Evolutionary conservation across 2,329 filamentous ascomycete species (phyloP).

Genomic region (Furcasterigmium furcatum): DNA sequence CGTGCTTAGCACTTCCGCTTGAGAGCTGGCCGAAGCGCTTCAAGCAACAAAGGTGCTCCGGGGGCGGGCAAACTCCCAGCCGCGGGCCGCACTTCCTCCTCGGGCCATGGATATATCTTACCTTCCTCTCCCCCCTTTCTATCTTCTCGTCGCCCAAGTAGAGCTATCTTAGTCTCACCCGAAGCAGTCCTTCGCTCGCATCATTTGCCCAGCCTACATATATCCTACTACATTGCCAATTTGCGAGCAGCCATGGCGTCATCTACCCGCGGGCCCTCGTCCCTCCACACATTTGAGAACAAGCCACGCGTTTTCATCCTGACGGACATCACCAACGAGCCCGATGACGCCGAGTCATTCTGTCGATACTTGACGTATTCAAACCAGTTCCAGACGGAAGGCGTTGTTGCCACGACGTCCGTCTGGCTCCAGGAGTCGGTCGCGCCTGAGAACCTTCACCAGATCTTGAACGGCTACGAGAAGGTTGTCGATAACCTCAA

Average conservation of each 20-base stretch:
- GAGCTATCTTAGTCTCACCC: no score
- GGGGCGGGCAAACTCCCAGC: no score
- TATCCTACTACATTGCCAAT: no score
- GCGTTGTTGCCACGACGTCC: conserved; percentile 39
- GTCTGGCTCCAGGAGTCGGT: conserved; percentile 38
- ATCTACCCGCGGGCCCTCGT: not conserved
- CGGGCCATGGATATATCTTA: no score
- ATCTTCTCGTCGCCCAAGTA: no score
- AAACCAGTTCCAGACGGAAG: conserved; percentile 42
- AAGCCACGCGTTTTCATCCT: conserved; percentile 35
- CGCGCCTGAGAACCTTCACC: conserved; percentile 36
- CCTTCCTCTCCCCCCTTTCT: no score
- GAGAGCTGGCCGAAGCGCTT: no score
- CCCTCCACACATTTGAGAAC: conserved; percentile 5
- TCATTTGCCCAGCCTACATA: no score
- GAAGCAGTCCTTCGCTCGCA: no score
- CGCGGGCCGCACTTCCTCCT: no score
- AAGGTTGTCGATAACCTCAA: conserved; percentile 44
- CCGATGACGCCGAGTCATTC: conserved; percentile 40
- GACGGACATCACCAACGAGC: conserved; percentile 42
- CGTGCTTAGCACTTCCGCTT: no score
- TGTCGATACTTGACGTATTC: conserved; percentile 40
- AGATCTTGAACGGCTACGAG: conserved; percentile 39
- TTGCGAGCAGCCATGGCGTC: not conserved
- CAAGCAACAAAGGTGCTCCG: no score